These are phyloP conservation scores for Priceomyces fermenticarens DNA, from an alignment of 805 yeast genomes.

Conservation along the genomic window DNA sequence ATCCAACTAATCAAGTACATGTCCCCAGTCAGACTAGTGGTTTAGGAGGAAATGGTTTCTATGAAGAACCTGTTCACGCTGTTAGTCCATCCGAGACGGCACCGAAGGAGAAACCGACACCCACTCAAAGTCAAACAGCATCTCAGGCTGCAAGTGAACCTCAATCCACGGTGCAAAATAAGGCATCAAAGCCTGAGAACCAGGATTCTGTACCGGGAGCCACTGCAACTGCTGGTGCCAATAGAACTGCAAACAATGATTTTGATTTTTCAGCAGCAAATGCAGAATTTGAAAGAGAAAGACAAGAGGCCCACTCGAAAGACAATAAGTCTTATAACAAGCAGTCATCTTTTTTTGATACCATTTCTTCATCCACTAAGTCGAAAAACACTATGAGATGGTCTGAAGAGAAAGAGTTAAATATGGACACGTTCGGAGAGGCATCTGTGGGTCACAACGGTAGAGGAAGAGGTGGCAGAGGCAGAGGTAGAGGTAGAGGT, in stretches of 20 bases:
- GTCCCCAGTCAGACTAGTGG: constrained; percentile 6
- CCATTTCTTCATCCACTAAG: constrained; percentile 65
- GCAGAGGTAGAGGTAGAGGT: constrained; percentile 17
- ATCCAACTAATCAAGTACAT: no score
- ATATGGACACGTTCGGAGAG: constrained; percentile 84
- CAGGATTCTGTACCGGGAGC: constrained; percentile 14
- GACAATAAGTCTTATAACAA: constrained; percentile 59
- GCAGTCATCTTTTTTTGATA: constrained; percentile 84
- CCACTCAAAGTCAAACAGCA: constrained; percentile 5
- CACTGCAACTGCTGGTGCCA: constrained; percentile 8
- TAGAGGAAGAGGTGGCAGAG: constrained; percentile 45
- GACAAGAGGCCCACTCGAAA: constrained; percentile 22
- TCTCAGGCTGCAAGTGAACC: constrained; percentile 10
- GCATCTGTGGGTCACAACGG: constrained; percentile 48
- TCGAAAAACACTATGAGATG: constrained; percentile 55
- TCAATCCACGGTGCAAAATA: constrained; percentile 7
- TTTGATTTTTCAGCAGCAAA: constrained; percentile 76
- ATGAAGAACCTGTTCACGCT: constrained; percentile 6
- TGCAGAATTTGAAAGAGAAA: constrained; percentile 62
- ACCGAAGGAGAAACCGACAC: constrained; percentile 1
- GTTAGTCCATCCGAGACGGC: constrained; percentile 6
- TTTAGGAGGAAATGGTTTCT: neutral
- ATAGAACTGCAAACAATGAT: constrained; percentile 31
- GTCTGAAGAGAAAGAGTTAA: constrained; percentile 68
- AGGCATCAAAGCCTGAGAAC: constrained; percentile 7